A percentile compares a stretch with the other conserved stretches of the same genome.
phyloP scores from a whole-genome alignment of 2,329 filamentous ascomycete genomes.

The Albophoma yamanashiensis region DNA sequence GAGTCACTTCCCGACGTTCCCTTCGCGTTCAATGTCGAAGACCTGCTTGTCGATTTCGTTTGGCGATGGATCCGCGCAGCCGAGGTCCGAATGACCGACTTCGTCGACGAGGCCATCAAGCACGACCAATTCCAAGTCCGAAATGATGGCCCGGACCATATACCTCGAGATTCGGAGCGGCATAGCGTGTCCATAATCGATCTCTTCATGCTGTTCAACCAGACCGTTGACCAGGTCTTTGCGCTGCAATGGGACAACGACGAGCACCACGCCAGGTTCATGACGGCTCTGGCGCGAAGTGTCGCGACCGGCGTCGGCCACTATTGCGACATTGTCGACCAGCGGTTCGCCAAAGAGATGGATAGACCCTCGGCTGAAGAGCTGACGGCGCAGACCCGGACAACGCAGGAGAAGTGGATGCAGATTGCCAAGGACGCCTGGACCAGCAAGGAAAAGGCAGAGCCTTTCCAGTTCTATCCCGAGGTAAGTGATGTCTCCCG shows the following conservation, averaged over 20 bases:
- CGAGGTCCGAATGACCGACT: conserved; percentile 67
- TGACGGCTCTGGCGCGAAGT: conserved; percentile 82
- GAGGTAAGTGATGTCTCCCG: conserved; percentile 48
- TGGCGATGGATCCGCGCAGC: conserved; percentile 88
- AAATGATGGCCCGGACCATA: conserved; percentile 48
- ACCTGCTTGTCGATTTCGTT: conserved; percentile 79
- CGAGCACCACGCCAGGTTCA: conserved; percentile 89
- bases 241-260: conserved; percentile 88
- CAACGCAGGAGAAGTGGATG: conserved; percentile 85
- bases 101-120: conserved; percentile 84
- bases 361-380: conserved; percentile 83
- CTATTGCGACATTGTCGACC: conserved; percentile 87
- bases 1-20: conserved; percentile 60
- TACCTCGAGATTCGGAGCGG: conserved; percentile 66
- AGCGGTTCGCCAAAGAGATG: conserved; percentile 83
- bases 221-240: conserved; percentile 78
- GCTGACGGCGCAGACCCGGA: conserved; percentile 64
- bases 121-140: conserved; percentile 79
- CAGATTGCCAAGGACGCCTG: conserved; percentile 90
- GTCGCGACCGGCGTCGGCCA: conserved; percentile 73
- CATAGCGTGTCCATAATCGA: conserved; percentile 93
- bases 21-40: conserved; percentile 84
- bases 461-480: conserved; percentile 93
- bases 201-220: conserved; percentile 87
- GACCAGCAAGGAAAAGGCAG: conserved; percentile 82